phyloP scores from a whole-genome alignment of 83 land plant species.

The Thuja plicata region DNA sequence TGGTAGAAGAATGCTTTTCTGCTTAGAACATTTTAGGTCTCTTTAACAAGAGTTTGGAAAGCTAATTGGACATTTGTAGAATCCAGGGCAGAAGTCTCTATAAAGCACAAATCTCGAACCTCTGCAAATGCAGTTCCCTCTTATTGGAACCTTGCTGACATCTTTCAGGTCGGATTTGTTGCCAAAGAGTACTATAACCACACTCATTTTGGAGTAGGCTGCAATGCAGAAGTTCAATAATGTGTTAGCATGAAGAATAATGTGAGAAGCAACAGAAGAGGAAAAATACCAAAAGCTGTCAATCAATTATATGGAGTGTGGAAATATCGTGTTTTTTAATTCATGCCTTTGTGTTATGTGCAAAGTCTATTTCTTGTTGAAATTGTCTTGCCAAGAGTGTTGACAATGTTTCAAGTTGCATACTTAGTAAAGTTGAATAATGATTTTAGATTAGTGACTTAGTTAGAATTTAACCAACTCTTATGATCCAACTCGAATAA shows the following conservation, averaged over 20 bases:
- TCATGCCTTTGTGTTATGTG: no score
- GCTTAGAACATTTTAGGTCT: slow-evolving; percentile 61
- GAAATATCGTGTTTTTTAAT: no score
- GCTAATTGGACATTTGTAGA: slow-evolving; percentile 70
- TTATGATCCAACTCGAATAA: no score
- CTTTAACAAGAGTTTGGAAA: slow-evolving; percentile 71
- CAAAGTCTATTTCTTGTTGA: no score
- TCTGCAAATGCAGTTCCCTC: slow-evolving; percentile 70
- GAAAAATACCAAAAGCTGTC: neutral
- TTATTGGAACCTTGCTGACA: slow-evolving; percentile 57
- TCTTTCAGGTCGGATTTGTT: slow-evolving; percentile 73
- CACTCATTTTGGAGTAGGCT: slow-evolving; percentile 82
- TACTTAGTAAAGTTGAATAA: no score
- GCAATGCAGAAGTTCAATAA: slow-evolving; percentile 12
- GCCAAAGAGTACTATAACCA: slow-evolving; percentile 73
- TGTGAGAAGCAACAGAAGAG: neutral
- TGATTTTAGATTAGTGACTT: no score
- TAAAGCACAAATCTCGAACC: slow-evolving; percentile 58
- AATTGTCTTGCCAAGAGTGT: no score
- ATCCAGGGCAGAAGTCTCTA: slow-evolving; percentile 79
- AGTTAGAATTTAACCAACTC: no score
- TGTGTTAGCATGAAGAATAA: neutral
- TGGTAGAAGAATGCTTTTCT: slow-evolving; percentile 55
- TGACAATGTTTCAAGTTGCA: no score
- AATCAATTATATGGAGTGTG: no score